Base-by-base conservation (phyloP, 2,329 filamentous ascomycete genomes). In the Claviceps quebecensis region DNA sequence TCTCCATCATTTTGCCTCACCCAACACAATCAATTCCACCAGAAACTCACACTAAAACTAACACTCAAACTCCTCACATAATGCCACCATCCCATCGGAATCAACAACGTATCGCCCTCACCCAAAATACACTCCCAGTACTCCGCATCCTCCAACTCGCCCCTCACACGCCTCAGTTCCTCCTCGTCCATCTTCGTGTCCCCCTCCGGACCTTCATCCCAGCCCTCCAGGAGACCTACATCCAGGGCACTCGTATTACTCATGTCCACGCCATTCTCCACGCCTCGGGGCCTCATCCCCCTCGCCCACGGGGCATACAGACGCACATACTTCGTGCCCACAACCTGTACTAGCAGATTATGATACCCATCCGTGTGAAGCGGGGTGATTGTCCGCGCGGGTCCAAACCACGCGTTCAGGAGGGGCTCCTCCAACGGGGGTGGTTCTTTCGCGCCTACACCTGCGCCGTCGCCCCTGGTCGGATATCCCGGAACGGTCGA, bases 81-180 rank as follows among this genome's bases (percentile, higher is more conserved):
- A 71, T 98, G 93, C 93, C 93, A 98, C 91, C 93, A 98, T 0
- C 91, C 93, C 5, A 87, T 76, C 0, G 93, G 93, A 50, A 98
- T 87, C 63, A 95, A 93, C 50, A 98, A 64, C 56, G 82, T 85
- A 50, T 98, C 89, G 0, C 91, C 93, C 1, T 86, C 84, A 34
- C 76, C 79, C 5, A 98, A 69, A 1, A 97, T 76, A 52, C 83
- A 83, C 61, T 98, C 93, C 37, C 86, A 68, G 62, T 84, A 91
- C 50, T 76, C 70, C 1, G 86, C 73, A 0, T 73, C 65, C 47
- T 65, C 65, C 56, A 94, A 86, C 0, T 67, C 68, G 60, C 48
- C 61, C 58, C 53, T 71, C 63, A 68, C 64, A 16, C 61, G 61
- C 8, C 67, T 66, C 2, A 70, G 65, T 1, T n/a, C 23, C 23